These are phyloP conservation scores for Microbotryum lychnidis-dioicae DNA, from an alignment of 1,284 basidiomycete species.

Conservation along the genomic window DNA sequence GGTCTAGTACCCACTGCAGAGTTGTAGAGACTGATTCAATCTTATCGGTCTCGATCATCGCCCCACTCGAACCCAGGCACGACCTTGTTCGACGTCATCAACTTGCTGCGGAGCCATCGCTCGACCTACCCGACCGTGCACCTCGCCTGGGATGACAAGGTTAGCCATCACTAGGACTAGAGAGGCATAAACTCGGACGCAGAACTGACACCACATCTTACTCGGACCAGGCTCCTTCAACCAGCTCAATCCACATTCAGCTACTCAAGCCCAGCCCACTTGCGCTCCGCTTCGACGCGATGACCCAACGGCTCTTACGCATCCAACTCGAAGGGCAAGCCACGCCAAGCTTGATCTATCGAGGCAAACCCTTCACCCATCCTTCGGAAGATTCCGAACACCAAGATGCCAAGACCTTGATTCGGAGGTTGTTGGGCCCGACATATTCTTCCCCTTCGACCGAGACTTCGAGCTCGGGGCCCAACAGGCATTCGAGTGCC, in stretches of 20 bases:
- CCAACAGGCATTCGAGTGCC: too few relatives aligned
- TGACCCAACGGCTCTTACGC: slow-evolving; percentile 20
- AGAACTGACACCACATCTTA: background rate
- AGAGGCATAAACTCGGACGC: too few relatives aligned
- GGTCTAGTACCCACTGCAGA: too few relatives aligned
- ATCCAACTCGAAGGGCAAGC: slow-evolving; percentile 12
- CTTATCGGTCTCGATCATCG: too few relatives aligned
- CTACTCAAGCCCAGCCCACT: slow-evolving; percentile 24
- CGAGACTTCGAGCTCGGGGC: too few relatives aligned
- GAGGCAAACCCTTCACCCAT: slow-evolving; percentile 8
- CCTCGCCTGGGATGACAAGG: slow-evolving; percentile 21
- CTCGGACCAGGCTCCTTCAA: slow-evolving; percentile 14
- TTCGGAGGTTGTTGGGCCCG: slow-evolving; percentile 18
- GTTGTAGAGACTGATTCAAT: too few relatives aligned
- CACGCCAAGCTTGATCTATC: slow-evolving; percentile 20
- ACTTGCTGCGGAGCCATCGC: slow-evolving; percentile 13
- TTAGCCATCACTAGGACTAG: background rate
- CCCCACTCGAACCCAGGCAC: slow-evolving; percentile 1
- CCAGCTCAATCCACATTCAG: slow-evolving; percentile 16
- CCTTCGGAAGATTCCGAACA: slow-evolving; percentile 8
- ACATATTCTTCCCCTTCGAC: slow-evolving; percentile 5
- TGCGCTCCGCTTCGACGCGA: slow-evolving; percentile 22
- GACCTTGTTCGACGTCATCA: slow-evolving; percentile 24
- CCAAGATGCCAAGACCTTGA: slow-evolving; percentile 24
- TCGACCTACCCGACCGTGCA: slow-evolving; percentile 11